A percentile compares a stretch with the other conserved stretches of the same genome.
Evolutionary conservation across 179 eudicot genomes (phyloP).

Genomic region (Nepenthes alata): DNA sequence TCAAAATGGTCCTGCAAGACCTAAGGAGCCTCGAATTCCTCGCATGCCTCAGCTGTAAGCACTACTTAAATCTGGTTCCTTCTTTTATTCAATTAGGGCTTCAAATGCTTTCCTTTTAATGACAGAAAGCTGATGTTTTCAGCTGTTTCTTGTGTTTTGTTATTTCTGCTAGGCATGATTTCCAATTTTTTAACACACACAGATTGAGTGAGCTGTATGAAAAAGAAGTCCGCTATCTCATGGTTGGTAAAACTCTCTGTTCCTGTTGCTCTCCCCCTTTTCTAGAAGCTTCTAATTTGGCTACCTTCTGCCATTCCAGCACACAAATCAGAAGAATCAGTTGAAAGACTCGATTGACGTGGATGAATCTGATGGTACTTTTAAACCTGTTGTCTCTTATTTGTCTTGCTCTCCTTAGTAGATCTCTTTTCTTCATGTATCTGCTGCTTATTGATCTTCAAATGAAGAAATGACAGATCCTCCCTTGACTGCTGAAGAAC

Average conservation of each 20-base stretch:
- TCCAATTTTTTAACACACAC: constrained; percentile 91
- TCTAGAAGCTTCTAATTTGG: background rate
- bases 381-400: no score
- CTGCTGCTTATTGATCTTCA: constrained; percentile 4
- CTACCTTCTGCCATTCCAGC: constrained; percentile 25
- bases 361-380: constrained; percentile 86
- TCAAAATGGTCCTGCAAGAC: constrained; percentile 88
- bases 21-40: constrained; percentile 90
- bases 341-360: constrained; percentile 74
- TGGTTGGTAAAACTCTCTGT: constrained; percentile 37
- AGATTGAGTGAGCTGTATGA: constrained; percentile 85
- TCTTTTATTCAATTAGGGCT: background rate
- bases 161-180: constrained; percentile 57
- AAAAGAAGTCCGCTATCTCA: constrained; percentile 91
- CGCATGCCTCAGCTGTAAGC: constrained; percentile 97
- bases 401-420: no score
- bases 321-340: constrained; percentile 74
- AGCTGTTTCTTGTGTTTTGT: constrained; percentile 1
- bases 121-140: background rate
- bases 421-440: no score
- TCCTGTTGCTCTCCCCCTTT: background rate
- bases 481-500: constrained; percentile 91
- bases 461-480: constrained; percentile 68
- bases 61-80: no score
- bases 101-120: background rate